Evolutionary conservation across 1,284 basidiomycete genomes (phyloP).

Genomic region (Cystobasidiaceae sp.): DNA sequence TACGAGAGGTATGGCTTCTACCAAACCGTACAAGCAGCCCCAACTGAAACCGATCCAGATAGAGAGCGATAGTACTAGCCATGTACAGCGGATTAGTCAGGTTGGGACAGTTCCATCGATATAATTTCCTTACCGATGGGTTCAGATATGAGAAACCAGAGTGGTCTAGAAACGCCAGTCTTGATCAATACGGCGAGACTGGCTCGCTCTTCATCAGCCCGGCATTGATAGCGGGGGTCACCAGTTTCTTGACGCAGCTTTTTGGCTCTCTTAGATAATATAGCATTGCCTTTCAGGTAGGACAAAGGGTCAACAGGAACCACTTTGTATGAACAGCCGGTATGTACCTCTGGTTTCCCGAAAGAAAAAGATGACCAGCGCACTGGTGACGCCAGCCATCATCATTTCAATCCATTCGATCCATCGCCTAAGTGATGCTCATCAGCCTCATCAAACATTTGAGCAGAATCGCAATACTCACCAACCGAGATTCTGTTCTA

Average conservation of each 20-base stretch:
- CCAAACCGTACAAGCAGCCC: constrained; percentile 28
- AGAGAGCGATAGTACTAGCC: constrained; percentile 21
- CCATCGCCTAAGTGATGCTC: constrained; percentile 20
- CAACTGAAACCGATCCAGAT: constrained; percentile 34
- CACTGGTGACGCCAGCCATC: constrained; percentile 18
- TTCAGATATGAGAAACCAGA: constrained; percentile 38
- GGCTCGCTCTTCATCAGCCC: constrained; percentile 45
- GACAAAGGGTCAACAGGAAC: neutral
- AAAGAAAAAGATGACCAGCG: constrained; percentile 22
- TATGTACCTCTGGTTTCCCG: constrained; percentile 31
- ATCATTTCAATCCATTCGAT: constrained; percentile 32
- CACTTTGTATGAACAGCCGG: no score
- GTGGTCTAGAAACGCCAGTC: constrained; percentile 43
- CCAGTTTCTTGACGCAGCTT: constrained; percentile 41
- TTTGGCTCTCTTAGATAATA: constrained; percentile 29
- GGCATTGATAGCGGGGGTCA: constrained; percentile 43
- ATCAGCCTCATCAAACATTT: neutral
- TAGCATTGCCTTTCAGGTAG: constrained; percentile 15
- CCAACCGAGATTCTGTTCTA: constrained; percentile 28
- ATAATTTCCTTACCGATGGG: constrained; percentile 29
- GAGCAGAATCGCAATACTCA: neutral
- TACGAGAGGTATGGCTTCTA: constrained; percentile 29
- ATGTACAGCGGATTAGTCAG: no score
- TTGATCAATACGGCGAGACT: constrained; percentile 44
- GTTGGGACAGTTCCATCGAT: no score